Evolutionary conservation across 306 rosid genomes (phyloP), one percentile per base, ranked within the genome.

Genomic region (Vicia villosa): DNA sequence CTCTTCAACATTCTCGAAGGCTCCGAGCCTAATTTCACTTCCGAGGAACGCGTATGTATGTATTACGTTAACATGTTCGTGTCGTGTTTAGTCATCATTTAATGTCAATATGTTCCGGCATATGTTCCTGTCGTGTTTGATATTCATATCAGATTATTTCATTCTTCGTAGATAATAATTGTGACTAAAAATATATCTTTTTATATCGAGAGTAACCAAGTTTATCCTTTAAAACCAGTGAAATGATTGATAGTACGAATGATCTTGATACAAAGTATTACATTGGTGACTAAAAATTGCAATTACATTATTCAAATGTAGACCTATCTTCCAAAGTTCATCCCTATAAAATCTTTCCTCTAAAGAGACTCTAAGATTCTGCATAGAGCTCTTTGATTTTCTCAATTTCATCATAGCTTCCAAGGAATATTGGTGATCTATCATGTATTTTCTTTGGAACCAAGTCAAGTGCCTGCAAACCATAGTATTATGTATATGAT

Each of bases 321-420:
- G 38, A 34, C 38, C 38, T 34, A 34, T 34, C 38, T 34, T 34
- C 37, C 37, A 32, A 32, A 6, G 37, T 32, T 7, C 37, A 32
- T 32, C 37, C 37, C 9, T 32, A 2, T 34, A 34, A 32, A 32
- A 32, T 32, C 9, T 32, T 32, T 32, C 37, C 1, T 34, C 38
- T 34, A 34, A 6, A 34, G 38, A 34, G 10, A 34, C 34, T 32
- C 37, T 34, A 34, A 34, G 41, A 43, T 36, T 82, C 81, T 8
- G 81, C 95, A 17, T 92, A 88, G 45, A 88, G 90, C 45, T 78
- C 86, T 79, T 81, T 89, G 21, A 89, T 89, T 32, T 88, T 85
- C 83, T 87, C 92, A 1, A 92, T 83, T 69, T 92, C 96, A 66
- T 89, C 96, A 15, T 84, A 80, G 77, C 98, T 92, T 45, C 98